Conservation (phyloP, 305 asterid species). For the Fraxinus latifolia region DNA sequence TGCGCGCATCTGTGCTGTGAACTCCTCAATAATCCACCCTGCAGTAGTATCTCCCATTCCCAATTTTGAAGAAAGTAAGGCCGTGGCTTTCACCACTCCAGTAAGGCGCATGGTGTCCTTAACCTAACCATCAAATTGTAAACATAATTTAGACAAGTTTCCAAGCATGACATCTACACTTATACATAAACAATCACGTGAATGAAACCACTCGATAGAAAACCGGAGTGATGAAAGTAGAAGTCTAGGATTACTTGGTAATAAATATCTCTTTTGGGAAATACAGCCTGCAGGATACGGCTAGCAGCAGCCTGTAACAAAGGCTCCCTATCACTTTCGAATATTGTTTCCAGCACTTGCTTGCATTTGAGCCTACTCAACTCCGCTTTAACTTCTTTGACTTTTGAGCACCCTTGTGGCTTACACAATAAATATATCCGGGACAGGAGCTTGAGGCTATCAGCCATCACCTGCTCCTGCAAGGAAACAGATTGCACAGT, state of each 20-base stretch:
- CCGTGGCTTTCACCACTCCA: constrained; percentile 91
- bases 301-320: constrained; percentile 83
- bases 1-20: constrained; percentile 93
- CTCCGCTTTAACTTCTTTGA: constrained; percentile 60
- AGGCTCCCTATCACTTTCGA: constrained; percentile 94
- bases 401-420: constrained; percentile 56
- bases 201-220: constrained; percentile 6
- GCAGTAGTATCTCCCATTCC: constrained; percentile 82
- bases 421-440: constrained; percentile 60
- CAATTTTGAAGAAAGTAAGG: constrained; percentile 66
- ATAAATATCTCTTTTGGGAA: constrained; percentile 79
- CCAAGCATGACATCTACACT: not conserved
- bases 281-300: constrained; percentile 79
- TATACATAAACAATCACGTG: not conserved
- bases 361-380: constrained; percentile 64
- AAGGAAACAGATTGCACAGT: constrained; percentile 65
- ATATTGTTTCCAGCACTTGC: constrained; percentile 75
- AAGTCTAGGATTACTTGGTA: constrained; percentile 61
- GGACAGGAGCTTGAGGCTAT: constrained; percentile 86
- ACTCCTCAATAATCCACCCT: constrained; percentile 92
- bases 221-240: constrained; percentile 14
- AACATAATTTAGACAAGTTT: constrained; percentile 19
- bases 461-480: constrained; percentile 94
- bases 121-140: constrained; percentile 49
- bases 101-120: constrained; percentile 88